Base-by-base conservation (phyloP, 1,284 basidiomycete species). In the Malassezia obtusa region DNA sequence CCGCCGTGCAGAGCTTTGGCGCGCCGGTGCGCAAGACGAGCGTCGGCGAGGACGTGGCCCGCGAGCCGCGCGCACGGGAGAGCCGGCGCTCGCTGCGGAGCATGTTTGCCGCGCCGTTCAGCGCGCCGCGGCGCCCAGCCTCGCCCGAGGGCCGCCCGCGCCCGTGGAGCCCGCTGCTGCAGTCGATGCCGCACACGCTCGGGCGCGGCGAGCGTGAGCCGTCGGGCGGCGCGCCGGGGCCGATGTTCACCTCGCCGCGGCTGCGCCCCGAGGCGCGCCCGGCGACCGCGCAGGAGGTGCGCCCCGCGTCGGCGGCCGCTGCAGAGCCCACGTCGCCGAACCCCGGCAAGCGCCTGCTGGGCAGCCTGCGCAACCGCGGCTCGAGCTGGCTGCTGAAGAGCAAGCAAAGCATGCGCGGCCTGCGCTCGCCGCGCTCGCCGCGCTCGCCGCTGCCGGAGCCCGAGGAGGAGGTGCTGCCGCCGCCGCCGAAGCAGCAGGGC, bases 341-440 rank as follows among this genome's bases (percentile, higher is more conserved):
- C 12, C 5, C 43, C 17, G 32, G 43, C 28, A 17, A 31, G 17
- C 14, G 43, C 28, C n/a, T 48, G 11, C 21, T 49, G 21, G 31
- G 46, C 25, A 3, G 22, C 0, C 21, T 54, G n/a, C 45, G 46
- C 31, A 44, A 43, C 45, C 45, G 46, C 14, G 48, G 46, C 10
- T 54, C 52, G 31, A 40, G 41, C 36, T 54, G 52, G 52, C 39
- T 54, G 24, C 26, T 54, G 4, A 49, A 49, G 17, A 35, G 46
- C 26, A 49, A 43, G 22, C 22, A 54, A 40, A 52, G 50, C 25
- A 17, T 50, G 17, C 33, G 28, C 3, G 30, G 31, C 11, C 11
- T 48, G 46, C 36, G 46, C 36, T 28, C 30, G 38, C 38, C 30
- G 11, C 22, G 11, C 1, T 5, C 39, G 22, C 21, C 32, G 4